Conservation (phyloP, 768 basidiomycete species). For the Glaciozyma martinii region DNA sequence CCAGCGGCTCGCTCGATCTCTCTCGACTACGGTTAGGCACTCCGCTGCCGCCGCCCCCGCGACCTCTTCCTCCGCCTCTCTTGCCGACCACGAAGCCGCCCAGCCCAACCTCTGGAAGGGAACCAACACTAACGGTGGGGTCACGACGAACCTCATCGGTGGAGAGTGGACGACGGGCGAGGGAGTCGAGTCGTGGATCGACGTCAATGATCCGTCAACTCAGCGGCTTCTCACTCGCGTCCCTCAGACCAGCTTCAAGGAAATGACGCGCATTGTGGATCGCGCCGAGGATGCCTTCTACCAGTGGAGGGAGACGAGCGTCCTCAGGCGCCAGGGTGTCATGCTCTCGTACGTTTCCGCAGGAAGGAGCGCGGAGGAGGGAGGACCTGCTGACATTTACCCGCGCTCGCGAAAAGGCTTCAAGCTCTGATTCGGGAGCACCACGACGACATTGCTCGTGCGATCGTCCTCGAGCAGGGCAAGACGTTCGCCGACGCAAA, state of each 20-base stretch:
- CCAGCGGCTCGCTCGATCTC: not conserved
- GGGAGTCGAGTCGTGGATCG: slow-evolving; percentile 3
- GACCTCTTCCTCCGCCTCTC: not conserved
- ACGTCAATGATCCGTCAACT: slow-evolving; percentile 4
- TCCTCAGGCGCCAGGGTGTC: slow-evolving; percentile 78
- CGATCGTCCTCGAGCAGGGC: slow-evolving; percentile 65
- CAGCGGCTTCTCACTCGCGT: slow-evolving; percentile 69
- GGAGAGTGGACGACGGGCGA: slow-evolving; percentile 14
- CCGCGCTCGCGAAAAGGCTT: slow-evolving; percentile 47
- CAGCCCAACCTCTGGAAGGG: slow-evolving; percentile 1
- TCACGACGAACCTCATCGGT: slow-evolving; percentile 5
- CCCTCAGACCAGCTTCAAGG: slow-evolving; percentile 71
- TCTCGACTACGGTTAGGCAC: not conserved
- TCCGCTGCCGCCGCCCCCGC: not conserved
- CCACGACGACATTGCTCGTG: slow-evolving; percentile 64
- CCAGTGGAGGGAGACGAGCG: slow-evolving; percentile 75
- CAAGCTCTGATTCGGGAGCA: slow-evolving; percentile 79
- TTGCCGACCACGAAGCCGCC: not conserved
- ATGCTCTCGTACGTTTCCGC: slow-evolving; percentile 64
- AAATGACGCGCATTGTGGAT: slow-evolving; percentile 74
- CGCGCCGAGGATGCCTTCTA: slow-evolving; percentile 79
- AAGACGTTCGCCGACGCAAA: slow-evolving; percentile 92
- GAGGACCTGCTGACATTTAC: not conserved
- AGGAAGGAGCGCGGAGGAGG: not conserved
- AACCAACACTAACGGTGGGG: not conserved